These are phyloP conservation scores for Elaphomyces granulatus DNA, from an alignment of 495 filamentous ascomycete species.

Conservation along the genomic window DNA sequence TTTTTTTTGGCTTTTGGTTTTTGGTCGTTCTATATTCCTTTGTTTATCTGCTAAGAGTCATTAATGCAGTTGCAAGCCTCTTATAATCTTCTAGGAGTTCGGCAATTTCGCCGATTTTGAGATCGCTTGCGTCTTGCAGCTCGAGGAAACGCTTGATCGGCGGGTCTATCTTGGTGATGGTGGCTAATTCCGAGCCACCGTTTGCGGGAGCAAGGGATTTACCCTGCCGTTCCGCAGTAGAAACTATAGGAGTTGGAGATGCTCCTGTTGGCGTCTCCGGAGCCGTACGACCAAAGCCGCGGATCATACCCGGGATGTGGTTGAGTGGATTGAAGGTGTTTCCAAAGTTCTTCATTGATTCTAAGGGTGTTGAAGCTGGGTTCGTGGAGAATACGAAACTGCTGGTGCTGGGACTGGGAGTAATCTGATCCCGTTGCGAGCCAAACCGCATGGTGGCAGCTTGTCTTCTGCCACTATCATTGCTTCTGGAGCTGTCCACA, in stretches of 20 bases:
- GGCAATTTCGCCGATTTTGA: constrained; percentile 68
- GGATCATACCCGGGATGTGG: constrained; percentile 57
- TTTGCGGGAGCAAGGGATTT: constrained; percentile 16
- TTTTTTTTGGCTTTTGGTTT: no score
- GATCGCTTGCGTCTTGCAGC: constrained; percentile 56
- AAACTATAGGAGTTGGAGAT: constrained; percentile 3
- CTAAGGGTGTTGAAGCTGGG: constrained; percentile 41
- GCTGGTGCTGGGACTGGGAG: constrained; percentile 3
- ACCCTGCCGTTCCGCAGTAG: constrained; percentile 18
- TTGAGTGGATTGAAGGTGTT: constrained; percentile 76
- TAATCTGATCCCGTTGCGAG: constrained; percentile 10
- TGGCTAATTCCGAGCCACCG: constrained; percentile 1
- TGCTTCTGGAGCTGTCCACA: constrained; percentile 57
- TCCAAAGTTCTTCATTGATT: constrained; percentile 71
- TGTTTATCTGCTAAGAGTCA: no score
- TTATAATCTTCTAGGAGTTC: constrained; percentile 80
- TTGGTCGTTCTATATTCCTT: no score
- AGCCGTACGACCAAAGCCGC: constrained; percentile 55
- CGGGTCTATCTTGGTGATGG: constrained; percentile 42
- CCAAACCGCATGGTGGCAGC: constrained; percentile 17
- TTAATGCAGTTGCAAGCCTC: constrained; percentile 42
- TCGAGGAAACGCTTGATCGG: constrained; percentile 75
- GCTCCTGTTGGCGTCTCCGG: constrained; percentile 23
- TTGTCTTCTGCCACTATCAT: constrained; percentile 40
- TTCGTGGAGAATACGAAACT: constrained; percentile 1